Percentiles rank a stretch among this genome's conserved stretches.
Evolutionary conservation across 2,329 filamentous ascomycete species (phyloP).

Genomic region (Fusarium sp.): DNA sequence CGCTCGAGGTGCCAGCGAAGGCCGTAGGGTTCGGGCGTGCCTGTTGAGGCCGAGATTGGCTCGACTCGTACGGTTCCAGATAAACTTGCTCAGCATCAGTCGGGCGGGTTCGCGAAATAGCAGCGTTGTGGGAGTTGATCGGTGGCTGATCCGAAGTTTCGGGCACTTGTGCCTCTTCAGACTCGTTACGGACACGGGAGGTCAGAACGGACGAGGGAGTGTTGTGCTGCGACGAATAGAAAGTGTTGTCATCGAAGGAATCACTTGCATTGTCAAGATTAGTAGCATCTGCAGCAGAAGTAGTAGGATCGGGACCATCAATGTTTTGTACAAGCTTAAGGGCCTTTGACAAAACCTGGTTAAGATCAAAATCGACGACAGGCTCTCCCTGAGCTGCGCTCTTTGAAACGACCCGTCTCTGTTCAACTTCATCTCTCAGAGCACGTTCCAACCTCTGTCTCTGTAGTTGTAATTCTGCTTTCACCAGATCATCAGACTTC

Average conservation of each 20-base stretch:
- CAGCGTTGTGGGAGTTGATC: constrained; percentile 20
- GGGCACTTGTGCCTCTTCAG: constrained; percentile 47
- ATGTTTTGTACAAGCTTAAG: constrained; percentile 76
- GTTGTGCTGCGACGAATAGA: constrained; percentile 94
- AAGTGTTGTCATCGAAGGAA: constrained; percentile 92
- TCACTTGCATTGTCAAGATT: constrained; percentile 75
- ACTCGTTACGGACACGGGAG: constrained; percentile 60
- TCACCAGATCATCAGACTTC: constrained; percentile 86
- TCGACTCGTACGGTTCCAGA: constrained; percentile 17
- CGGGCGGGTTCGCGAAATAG: constrained; percentile 17
- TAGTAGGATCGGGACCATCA: constrained; percentile 68
- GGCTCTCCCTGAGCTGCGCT: constrained; percentile 58
- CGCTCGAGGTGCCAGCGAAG: constrained; percentile 15
- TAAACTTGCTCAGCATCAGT: constrained; percentile 14
- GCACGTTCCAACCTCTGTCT: constrained; percentile 82
- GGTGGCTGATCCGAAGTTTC: constrained; percentile 28
- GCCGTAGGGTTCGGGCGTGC: constrained; percentile 15
- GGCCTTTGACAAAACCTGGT: constrained; percentile 77
- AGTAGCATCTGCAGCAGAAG: constrained; percentile 68
- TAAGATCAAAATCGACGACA: constrained; percentile 75
- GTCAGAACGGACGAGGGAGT: constrained; percentile 70
- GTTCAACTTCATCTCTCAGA: constrained; percentile 81
- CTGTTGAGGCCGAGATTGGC: constrained; percentile 16
- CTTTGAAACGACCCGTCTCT: constrained; percentile 61
- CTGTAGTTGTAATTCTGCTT: constrained; percentile 82